These are phyloP conservation scores for Pseudocercospora fijiensis DNA, from an alignment of 2,329 filamentous ascomycete species.

Conservation along the genomic window DNA sequence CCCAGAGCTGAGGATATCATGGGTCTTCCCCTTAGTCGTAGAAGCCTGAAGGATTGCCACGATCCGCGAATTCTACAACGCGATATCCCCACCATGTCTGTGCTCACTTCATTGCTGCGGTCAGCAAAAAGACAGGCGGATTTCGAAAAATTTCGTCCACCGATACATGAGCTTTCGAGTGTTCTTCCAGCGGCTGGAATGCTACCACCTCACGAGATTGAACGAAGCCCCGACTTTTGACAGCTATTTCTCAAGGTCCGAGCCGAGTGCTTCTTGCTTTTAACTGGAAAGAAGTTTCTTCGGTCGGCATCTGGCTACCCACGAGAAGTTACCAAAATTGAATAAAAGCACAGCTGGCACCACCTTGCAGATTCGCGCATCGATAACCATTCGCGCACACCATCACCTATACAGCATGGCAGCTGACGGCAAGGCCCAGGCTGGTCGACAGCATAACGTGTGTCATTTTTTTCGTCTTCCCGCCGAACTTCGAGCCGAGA, in stretches of 20 bases:
- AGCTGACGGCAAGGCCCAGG: background rate
- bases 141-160: background rate
- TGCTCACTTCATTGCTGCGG: background rate
- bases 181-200: background rate
- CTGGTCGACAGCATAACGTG: background rate
- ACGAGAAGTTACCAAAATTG: background rate
- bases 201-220: background rate
- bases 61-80: background rate
- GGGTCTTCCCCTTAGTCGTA: background rate
- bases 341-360: background rate
- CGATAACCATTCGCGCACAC: background rate
- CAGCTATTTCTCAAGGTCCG: background rate
- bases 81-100: background rate
- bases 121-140: background rate
- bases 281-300: background rate
- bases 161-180: background rate
- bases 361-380: background rate
- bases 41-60: background rate
- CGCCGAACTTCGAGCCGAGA: background rate
- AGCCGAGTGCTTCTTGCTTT: background rate
- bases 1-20: background rate
- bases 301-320: background rate
- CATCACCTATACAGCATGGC: background rate
- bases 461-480: background rate
- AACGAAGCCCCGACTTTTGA: background rate